Evolutionary conservation across 805 yeast species (phyloP).

Genomic region (Kodamaea restingae): DNA sequence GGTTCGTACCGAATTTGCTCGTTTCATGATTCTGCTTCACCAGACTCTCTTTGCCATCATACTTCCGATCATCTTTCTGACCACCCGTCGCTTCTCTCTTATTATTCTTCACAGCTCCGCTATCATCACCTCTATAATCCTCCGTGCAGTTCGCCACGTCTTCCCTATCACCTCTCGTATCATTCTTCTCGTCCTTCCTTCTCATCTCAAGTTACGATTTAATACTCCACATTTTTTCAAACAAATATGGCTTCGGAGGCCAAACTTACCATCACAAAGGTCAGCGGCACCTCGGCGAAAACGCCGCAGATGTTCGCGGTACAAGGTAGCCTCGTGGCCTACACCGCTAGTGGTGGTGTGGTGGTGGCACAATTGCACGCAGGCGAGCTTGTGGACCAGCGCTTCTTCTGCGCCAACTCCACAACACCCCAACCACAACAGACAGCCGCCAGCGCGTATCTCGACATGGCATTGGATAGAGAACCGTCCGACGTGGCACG

Average conservation of each 20-base stretch:
- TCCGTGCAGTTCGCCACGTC: too few species aligned
- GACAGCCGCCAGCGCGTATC: slow-evolving; percentile 24
- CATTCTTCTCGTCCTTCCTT: too few species aligned
- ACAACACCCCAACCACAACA: neutral
- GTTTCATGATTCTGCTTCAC: too few species aligned
- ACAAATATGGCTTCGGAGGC: neutral
- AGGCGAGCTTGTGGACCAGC: slow-evolving; percentile 28
- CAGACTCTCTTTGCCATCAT: neutral
- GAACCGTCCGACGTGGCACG: slow-evolving; percentile 11
- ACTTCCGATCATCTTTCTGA: neutral
- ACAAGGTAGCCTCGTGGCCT: slow-evolving; percentile 42
- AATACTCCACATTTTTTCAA: slow-evolving; percentile 1
- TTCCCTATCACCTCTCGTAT: too few species aligned
- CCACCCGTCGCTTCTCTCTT: too few species aligned
- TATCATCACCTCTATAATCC: too few species aligned
- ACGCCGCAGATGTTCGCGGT: slow-evolving; percentile 38
- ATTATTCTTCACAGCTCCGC: too few species aligned
- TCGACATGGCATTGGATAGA: slow-evolving; percentile 20
- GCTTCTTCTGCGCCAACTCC: slow-evolving; percentile 50
- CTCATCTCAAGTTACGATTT: too few species aligned
- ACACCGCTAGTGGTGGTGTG: slow-evolving; percentile 58
- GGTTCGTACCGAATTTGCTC: slow-evolving; percentile 2
- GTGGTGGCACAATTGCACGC: slow-evolving; percentile 41
- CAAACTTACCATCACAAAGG: slow-evolving; percentile 13
- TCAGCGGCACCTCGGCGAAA: slow-evolving; percentile 47